Base-by-base conservation (phyloP, 1,284 basidiomycete species). In the Moesziomyces globuligerus region DNA sequence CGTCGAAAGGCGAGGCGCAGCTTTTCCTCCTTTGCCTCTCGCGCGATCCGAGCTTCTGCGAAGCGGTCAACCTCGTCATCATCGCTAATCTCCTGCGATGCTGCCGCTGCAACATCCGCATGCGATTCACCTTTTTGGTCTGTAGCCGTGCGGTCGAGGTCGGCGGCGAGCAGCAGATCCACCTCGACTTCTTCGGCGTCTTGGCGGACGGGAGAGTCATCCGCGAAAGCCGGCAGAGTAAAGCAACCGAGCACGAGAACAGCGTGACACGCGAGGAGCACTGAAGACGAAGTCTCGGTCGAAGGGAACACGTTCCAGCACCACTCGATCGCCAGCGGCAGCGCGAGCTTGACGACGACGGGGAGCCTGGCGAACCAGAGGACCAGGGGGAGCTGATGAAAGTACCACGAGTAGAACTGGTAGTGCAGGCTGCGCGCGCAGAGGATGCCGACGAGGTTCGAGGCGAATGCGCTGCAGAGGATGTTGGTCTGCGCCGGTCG, bases 361-460 rank as follows among this genome's bases (percentile, higher is more conserved):
- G 65, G 73, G 9, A 72, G 50, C 43, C 55, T 53, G 6, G 65
- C 47, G 23, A 88, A 87, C 88, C 89, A 94, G 6, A 88, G 84
- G 24, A 98, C 84, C 75, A 95, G 89, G 0, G 94, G 93, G n/a
- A 96, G 83, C 74, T 95, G 92, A 68, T 93, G 90, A 11, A 91
- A 93, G 83, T 98, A 98, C 96, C 95, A 98, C 5, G 91, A 90
- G 83, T 97, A 97, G 84, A 99, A 99, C 77, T 99, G 95, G 83
- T 98, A 98, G 83, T 99, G 95, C 51, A 99, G 84, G 15, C 94
- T 96, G n/a, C 96, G 88, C 15, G 96, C 92, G 81, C 91, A 97
- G 4, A 91, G 74, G 29, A 98, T 90, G 21, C 95, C 95, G 62
- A 97, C 90, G 47, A 98, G 83, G 80, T 98, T 98, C 15, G 91